Conservation (phyloP, 2,329 filamentous ascomycete species). For the Colletotrichum tanaceti region DNA sequence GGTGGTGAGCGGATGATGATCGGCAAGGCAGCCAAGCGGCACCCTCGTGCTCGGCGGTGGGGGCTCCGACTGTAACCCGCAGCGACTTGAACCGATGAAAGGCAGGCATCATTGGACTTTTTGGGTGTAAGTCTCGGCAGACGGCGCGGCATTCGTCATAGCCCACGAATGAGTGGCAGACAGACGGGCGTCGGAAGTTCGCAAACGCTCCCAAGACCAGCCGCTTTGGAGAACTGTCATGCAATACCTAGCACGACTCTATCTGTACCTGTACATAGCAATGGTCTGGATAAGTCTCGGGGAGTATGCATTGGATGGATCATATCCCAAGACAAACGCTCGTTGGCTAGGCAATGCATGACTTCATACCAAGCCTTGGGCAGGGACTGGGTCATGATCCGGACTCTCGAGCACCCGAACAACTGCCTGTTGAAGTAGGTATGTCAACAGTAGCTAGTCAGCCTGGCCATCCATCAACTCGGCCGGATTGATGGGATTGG, state of each 20-base stretch:
- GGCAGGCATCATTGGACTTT: not conserved
- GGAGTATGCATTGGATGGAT: not conserved
- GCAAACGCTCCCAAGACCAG: not conserved
- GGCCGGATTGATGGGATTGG: no score
- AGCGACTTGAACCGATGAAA: not conserved
- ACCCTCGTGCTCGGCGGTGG: conserved; percentile 26
- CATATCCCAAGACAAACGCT: not conserved
- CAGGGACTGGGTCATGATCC: conserved; percentile 5
- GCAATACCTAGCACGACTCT: not conserved
- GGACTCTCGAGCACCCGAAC: not conserved
- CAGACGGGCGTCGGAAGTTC: not conserved
- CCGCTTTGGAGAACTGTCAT: not conserved
- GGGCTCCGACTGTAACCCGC: conserved; percentile 6
- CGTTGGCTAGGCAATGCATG: conserved; percentile 12
- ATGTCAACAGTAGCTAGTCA: not conserved
- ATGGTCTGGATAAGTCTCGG: not conserved
- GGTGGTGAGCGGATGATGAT: conserved; percentile 19
- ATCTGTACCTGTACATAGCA: no score
- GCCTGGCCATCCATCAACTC: no score
- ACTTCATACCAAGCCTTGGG: conserved; percentile 39
- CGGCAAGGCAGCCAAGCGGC: conserved; percentile 31
- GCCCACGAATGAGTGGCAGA: conserved; percentile 5
- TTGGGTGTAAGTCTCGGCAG: conserved; percentile 14
- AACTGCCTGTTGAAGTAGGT: not conserved
- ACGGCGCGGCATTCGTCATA: conserved; percentile 37